These are phyloP conservation scores for Apiospora kogelbergensis DNA, from an alignment of 2,329 filamentous ascomycete genomes.

Conservation along the genomic window DNA sequence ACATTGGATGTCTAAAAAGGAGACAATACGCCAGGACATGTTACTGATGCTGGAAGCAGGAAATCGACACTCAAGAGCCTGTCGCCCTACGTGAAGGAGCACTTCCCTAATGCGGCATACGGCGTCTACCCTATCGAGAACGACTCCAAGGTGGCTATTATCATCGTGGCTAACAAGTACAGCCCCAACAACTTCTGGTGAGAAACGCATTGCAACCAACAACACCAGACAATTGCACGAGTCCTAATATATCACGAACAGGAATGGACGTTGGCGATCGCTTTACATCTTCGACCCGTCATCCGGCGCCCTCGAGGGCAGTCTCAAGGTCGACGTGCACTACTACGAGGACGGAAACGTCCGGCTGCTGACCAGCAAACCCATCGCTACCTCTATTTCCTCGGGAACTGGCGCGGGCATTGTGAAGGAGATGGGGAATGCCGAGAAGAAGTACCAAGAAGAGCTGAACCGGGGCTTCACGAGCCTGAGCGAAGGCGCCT, in stretches of 20 bases:
- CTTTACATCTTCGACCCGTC: slow-evolving; percentile 76
- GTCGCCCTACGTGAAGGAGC: slow-evolving; percentile 75
- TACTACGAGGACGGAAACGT: slow-evolving; percentile 99
- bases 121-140: slow-evolving; percentile 80
- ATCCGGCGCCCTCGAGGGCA: slow-evolving; percentile 69
- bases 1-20: not conserved
- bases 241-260: slow-evolving; percentile 31
- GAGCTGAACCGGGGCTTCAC: slow-evolving; percentile 91
- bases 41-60: slow-evolving; percentile 41
- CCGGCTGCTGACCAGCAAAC: slow-evolving; percentile 84
- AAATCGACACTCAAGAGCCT: slow-evolving; percentile 83
- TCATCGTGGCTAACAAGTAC: slow-evolving; percentile 95
- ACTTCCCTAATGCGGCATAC: slow-evolving; percentile 79
- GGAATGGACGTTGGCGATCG: slow-evolving; percentile 96
- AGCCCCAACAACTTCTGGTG: slow-evolving; percentile 98
- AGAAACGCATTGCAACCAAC: slow-evolving; percentile 17
- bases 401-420: slow-evolving; percentile 67
- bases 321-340: slow-evolving; percentile 91
- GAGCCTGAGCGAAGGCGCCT: slow-evolving; percentile 86
- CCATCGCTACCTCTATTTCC: slow-evolving; percentile 61
- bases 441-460: slow-evolving; percentile 93
- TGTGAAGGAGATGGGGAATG: slow-evolving; percentile 71
- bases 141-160: slow-evolving; percentile 73
- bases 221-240: slow-evolving; percentile 19
- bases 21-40: not conserved